These are phyloP conservation scores for Rhodotorula sphaerocarpa DNA, from an alignment of 768 basidiomycete species.

Conservation along the genomic window DNA sequence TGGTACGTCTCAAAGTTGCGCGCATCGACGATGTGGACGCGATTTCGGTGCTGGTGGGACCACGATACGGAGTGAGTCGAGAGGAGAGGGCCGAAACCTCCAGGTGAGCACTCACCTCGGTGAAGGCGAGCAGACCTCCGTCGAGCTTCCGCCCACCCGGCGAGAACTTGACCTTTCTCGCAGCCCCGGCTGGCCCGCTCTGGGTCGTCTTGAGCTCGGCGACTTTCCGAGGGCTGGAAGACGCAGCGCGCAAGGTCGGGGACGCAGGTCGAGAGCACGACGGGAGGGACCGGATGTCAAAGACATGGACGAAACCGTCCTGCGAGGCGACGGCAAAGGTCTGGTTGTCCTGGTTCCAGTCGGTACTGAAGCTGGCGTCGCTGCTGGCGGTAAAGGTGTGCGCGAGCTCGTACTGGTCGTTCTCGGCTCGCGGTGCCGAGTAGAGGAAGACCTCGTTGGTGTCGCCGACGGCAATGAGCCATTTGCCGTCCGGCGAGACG, in stretches of 20 bases:
- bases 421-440: constrained; percentile 40
- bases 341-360: constrained; percentile 64
- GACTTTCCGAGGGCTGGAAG: constrained; percentile 4
- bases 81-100: not conserved
- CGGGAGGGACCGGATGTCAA: constrained; percentile 18
- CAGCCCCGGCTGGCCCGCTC: constrained; percentile 62
- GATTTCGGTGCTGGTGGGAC: constrained; percentile 59
- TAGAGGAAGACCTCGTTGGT: constrained; percentile 78
- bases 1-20: constrained; percentile 58
- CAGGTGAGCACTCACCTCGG: constrained; percentile 56
- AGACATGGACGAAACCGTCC: constrained; percentile 28
- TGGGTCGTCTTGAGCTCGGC: constrained; percentile 27
- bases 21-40: constrained; percentile 77
- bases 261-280: not conserved
- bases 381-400: constrained; percentile 12
- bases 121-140: constrained; percentile 74
- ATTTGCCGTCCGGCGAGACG: constrained; percentile 78
- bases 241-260: not conserved
- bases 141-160: constrained; percentile 51
- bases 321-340: constrained; percentile 79
- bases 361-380: constrained; percentile 67
- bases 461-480: constrained; percentile 81
- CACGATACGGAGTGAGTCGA: not conserved
- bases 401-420: constrained; percentile 49
- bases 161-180: constrained; percentile 76